Evolutionary conservation across 1,284 basidiomycete species (phyloP), one percentile per base, ranked within the genome.

Genomic region (Ustilago shanxiensis): DNA sequence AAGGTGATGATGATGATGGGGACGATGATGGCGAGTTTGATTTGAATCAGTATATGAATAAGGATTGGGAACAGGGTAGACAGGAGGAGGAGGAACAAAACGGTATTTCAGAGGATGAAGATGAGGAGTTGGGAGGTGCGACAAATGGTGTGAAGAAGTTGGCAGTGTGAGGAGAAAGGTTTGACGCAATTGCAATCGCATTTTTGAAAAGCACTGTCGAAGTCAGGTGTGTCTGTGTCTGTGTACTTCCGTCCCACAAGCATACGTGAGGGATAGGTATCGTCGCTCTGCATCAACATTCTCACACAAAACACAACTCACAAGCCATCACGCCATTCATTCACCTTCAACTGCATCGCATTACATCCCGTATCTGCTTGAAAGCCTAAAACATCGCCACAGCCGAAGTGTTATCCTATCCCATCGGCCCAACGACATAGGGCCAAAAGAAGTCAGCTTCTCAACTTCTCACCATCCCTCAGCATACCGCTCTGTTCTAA

Each of bases 1-100:
- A 90, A 78, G 94, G 95, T 80, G 84, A 83, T 0, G 84, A 82
- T 2, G 86, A 83, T 16, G 93, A 92, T 7, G n/a, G n/a, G n/a
- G n/a, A n/a, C n/a, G 91, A 88, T 8, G 82, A 71, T 20, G 73
- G 65, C 3, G 58, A 79, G 61, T 72, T 83, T 55, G 83, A 85
- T 61, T 68, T 85, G 64, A 53, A 72, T 47, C 66, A 73, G 51
- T 85, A 85, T 65, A 80, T 83, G 69, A 75, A 55, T n/a, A 67
- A 69, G 35, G 79, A 72, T 44, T 85, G 81, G 81, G 72, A 81
- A 53, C 83, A 83, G 45, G 81, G 71, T 3, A 71, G 82, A 22
- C 79, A 81, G 56, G 75, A 79, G 3, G 81, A 80, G 5, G 75
- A 79, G 18, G 68, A 65, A 16, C 50, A 57, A 10, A n/a, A 45